Base-by-base conservation (phyloP, 352 stramenopile species). In the Globisporangium spiculum region DNA sequence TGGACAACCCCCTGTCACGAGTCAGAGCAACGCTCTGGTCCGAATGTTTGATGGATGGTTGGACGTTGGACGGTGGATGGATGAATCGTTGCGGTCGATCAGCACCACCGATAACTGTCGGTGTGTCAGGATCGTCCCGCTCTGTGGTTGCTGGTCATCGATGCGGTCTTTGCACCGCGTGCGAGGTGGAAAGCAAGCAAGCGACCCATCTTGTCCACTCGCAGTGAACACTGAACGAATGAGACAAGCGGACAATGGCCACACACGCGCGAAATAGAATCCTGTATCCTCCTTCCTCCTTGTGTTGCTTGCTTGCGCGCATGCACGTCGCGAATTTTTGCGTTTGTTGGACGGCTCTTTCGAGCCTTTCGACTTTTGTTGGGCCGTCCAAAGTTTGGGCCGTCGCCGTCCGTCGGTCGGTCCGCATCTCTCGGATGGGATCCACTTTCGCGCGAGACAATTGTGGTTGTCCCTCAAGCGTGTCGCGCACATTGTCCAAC, bases 191-290 rank as follows among this genome's bases (percentile, higher is more conserved):
- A 9, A 18, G 41, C 41, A 50, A 50, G 44, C 44, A 50, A n/a
- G 18, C 44, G 44, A 52, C 7, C n/a, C 48, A 27, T 12, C 20
- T 16, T 16, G 20, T 22, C 20, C n/a, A 54, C 6, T 54, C 48
- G 48, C 48, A 55, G n/a, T 27, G 48, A 55, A 55, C 22, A 27
- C n/a, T 55, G 48, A 32, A 24, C 36, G 53, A 59, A 24, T 59
- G 53, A 59, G 53, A 59, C 53, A 59, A 59, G 3, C 53, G 5
- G 0, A 59, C 26, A 16, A 7, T 12, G 24, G 24, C 4, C 53
- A 26, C n/a, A 55, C 22, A 1, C 46, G 7, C n/a, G 8, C 18
- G 18, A 50, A 52, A 48, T 22, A 55, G 53, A 59, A 59, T 20
- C 53, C 53, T 59, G 26, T 59, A 38, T 38, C 53, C 48, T 38